A percentile compares a stretch with the other conserved stretches of the same genome.
These are phyloP conservation scores for Talaromyces borbonicus DNA, from an alignment of 495 filamentous ascomycete species.

Conservation along the genomic window DNA sequence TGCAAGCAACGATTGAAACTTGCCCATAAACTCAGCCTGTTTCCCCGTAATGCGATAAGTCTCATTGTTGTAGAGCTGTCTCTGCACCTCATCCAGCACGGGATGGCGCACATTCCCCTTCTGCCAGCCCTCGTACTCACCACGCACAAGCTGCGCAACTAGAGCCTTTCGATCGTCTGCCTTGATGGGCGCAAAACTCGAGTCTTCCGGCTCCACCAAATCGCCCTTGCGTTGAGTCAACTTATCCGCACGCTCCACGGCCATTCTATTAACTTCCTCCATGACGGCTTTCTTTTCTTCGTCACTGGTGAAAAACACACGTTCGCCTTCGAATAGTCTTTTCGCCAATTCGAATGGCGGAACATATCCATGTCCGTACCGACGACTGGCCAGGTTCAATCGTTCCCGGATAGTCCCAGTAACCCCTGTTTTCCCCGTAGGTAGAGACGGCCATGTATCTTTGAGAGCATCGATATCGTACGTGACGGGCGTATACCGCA, in stretches of 20 bases:
- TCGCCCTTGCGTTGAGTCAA: conserved; percentile 33
- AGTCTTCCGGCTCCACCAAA: conserved; percentile 23
- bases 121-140: conserved; percentile 21
- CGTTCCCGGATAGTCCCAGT: conserved; percentile 29
- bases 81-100: conserved; percentile 20
- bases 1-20: conserved; percentile 32
- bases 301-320: conserved; percentile 30
- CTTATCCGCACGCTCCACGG: conserved; percentile 29
- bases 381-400: conserved; percentile 24
- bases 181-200: conserved; percentile 37
- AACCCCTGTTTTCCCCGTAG: conserved; percentile 19
- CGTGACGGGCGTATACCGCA: conserved; percentile 26
- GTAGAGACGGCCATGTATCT: conserved; percentile 36
- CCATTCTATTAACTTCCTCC: conserved; percentile 25
- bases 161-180: conserved; percentile 50
- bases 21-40: conserved; percentile 29
- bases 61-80: conserved; percentile 34
- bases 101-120: conserved; percentile 8
- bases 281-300: conserved; percentile 29
- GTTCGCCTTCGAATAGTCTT: conserved; percentile 30
- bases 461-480: conserved; percentile 21
- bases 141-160: conserved; percentile 62
- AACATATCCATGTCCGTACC: conserved; percentile 30
- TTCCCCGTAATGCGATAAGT: conserved; percentile 35
- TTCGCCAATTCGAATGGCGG: conserved; percentile 30